Percentiles rank a stretch among this genome's conserved stretches.
These are phyloP conservation scores for Parmales sp. DNA, from an alignment of 108 stramenopile species.

Conservation along the genomic window DNA sequence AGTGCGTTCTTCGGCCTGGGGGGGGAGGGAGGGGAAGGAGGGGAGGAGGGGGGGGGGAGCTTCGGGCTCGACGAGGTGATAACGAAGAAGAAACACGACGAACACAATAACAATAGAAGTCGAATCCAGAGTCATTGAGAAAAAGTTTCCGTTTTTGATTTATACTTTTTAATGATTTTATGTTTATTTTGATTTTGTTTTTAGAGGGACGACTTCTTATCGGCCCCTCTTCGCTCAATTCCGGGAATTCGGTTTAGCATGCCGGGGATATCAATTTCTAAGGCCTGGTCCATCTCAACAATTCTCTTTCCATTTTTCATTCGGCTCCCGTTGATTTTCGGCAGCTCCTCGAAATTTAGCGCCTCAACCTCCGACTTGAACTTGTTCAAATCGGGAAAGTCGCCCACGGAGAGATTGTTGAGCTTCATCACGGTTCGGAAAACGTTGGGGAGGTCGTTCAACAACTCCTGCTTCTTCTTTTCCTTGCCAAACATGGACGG, in stretches of 20 bases:
- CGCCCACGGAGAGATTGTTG: slow-evolving; percentile 41
- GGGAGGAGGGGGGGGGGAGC: no score
- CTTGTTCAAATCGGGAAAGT: slow-evolving; percentile 50
- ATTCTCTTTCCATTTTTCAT: slow-evolving; percentile 17
- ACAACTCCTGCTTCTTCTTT: slow-evolving; percentile 48
- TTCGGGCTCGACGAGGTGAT: no score
- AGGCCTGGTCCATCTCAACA: slow-evolving; percentile 10
- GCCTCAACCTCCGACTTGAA: slow-evolving; percentile 34
- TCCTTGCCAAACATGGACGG: slow-evolving; percentile 49
- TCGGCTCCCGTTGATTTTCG: slow-evolving; percentile 14
- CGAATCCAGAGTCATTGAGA: no score
- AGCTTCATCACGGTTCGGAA: slow-evolving; percentile 41
- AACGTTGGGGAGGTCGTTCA: slow-evolving; percentile 39
- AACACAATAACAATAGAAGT: no score
- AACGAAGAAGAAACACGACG: no score
- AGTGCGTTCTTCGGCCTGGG: no score
- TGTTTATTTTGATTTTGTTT: no score
- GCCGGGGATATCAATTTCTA: slow-evolving; percentile 22
- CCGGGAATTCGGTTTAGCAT: slow-evolving; percentile 22
- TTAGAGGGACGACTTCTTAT: slow-evolving; percentile 38
- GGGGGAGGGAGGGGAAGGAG: no score
- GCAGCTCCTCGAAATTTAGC: slow-evolving; percentile 36
- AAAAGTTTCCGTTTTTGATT: no score
- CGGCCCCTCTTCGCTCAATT: slow-evolving; percentile 32
- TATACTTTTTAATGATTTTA: no score